Evolutionary conservation across 2,329 filamentous ascomycete species (phyloP).

Genomic region (Lecanicillium sp.): DNA sequence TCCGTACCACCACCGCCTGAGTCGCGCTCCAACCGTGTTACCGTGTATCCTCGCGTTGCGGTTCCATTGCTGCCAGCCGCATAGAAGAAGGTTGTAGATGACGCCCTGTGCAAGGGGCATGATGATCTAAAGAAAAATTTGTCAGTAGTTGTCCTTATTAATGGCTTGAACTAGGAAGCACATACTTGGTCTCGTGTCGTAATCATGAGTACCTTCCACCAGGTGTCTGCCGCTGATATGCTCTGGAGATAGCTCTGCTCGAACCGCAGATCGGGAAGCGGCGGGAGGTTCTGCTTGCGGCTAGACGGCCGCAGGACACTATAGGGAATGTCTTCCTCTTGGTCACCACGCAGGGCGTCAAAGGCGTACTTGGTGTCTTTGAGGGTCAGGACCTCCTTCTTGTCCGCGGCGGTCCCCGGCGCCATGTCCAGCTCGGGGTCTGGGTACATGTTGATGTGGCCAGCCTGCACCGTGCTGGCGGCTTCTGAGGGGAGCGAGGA

Average conservation of each 20-base stretch:
- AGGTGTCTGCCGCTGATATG: slow-evolving; percentile 70
- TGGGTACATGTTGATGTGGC: slow-evolving; percentile 66
- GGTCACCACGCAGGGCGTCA: slow-evolving; percentile 23
- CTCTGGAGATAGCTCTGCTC: slow-evolving; percentile 97
- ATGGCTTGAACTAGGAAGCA: slow-evolving; percentile 1
- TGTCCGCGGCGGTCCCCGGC: slow-evolving; percentile 66
- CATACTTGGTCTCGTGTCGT: slow-evolving; percentile 81
- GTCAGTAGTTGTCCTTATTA: not conserved
- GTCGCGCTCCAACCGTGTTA: slow-evolving; percentile 63
- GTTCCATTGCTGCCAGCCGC: slow-evolving; percentile 90
- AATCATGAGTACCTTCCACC: slow-evolving; percentile 74
- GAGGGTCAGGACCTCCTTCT: slow-evolving; percentile 25
- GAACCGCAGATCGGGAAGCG: slow-evolving; percentile 84
- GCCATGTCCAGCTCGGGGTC: slow-evolving; percentile 70
- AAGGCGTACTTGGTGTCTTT: slow-evolving; percentile 6
- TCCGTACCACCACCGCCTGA: slow-evolving; percentile 89
- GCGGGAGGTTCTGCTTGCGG: slow-evolving; percentile 41
- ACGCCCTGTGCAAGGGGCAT: slow-evolving; percentile 84
- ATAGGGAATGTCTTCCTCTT: slow-evolving; percentile 62
- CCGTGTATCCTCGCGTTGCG: slow-evolving; percentile 69
- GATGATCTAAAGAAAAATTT: slow-evolving; percentile 49
- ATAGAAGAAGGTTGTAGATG: slow-evolving; percentile 77
- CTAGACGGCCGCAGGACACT: slow-evolving; percentile 52
- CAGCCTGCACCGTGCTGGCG: slow-evolving; percentile 73
- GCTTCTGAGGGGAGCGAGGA: slow-evolving; percentile 58